Conservation (phyloP, 2,329 filamentous ascomycete species). For the Aspergillus hiratsukae region DNA sequence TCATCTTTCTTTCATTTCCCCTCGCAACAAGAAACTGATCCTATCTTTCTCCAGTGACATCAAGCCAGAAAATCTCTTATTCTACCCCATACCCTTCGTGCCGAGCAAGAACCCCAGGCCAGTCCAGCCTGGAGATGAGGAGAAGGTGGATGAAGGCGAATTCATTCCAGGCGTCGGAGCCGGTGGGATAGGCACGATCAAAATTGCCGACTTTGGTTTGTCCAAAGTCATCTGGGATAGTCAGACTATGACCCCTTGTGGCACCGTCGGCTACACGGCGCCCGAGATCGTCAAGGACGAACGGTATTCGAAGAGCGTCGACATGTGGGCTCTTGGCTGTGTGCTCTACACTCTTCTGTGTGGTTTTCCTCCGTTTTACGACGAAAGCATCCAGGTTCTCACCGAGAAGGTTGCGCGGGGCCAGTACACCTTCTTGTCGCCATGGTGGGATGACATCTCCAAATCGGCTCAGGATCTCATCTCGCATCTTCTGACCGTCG, state of each 20-base stretch:
- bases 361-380: constrained; percentile 97
- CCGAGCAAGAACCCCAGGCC: constrained; percentile 78
- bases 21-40: neutral
- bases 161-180: constrained; percentile 76
- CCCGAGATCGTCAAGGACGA: constrained; percentile 99
- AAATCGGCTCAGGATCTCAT: constrained; percentile 92
- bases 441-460: constrained; percentile 99
- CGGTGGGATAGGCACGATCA: constrained; percentile 90
- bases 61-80: constrained; percentile 95
- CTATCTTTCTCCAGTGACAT: constrained; percentile 50
- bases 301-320: constrained; percentile 95
- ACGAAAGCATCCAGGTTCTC: constrained; percentile 93
- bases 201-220: constrained; percentile 95
- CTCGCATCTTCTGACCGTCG: constrained; percentile 86
- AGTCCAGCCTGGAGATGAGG: constrained; percentile 82
- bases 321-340: constrained; percentile 98
- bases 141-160: constrained; percentile 95
- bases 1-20: neutral
- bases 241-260: constrained; percentile 98
- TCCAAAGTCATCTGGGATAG: constrained; percentile 98
- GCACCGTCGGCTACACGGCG: constrained; percentile 95
- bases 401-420: constrained; percentile 97
- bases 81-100: constrained; percentile 77
- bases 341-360: constrained; percentile 95
- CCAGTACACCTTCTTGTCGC: constrained; percentile 95